Evolutionary conservation across 1,284 basidiomycete genomes (phyloP).

Genomic region (Takashimella tepidaria): DNA sequence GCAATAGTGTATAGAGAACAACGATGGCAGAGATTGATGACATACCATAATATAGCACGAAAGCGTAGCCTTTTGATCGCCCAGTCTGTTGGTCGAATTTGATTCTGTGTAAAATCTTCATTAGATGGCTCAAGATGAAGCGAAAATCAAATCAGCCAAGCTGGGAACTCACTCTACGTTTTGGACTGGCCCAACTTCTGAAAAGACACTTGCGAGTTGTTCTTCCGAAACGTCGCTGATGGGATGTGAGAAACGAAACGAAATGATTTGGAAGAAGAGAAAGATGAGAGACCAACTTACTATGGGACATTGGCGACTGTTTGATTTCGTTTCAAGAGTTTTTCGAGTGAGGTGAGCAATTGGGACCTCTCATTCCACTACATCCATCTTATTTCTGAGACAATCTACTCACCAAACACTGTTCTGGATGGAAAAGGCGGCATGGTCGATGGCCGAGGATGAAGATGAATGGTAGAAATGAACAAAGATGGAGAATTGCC

Average conservation of each 20-base stretch:
- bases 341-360: neutral
- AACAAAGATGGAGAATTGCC: too few relatives aligned
- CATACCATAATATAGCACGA: slow-evolving; percentile 92
- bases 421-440: slow-evolving; percentile 27
- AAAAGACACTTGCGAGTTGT: slow-evolving; percentile 47
- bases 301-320: slow-evolving; percentile 44
- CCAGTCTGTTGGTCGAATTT: slow-evolving; percentile 95
- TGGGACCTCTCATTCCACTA: too few relatives aligned
- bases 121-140: too few relatives aligned
- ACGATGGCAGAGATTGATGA: slow-evolving; percentile 2
- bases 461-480: too few relatives aligned
- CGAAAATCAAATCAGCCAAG: too few relatives aligned
- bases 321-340: neutral
- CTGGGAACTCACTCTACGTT: slow-evolving; percentile 49
- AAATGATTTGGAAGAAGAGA: too few relatives aligned
- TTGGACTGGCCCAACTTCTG: slow-evolving; percentile 50
- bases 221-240: slow-evolving; percentile 48
- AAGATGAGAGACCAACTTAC: slow-evolving; percentile 25
- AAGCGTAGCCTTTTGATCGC: slow-evolving; percentile 94
- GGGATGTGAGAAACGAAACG: too few relatives aligned
- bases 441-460: too few relatives aligned
- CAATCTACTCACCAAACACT: slow-evolving; percentile 26
- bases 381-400: slow-evolving; percentile 2
- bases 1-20: slow-evolving; percentile 4
- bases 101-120: too few relatives aligned